Base-by-base conservation (phyloP, 768 basidiomycete species). In the Lyophyllum shimeji region DNA sequence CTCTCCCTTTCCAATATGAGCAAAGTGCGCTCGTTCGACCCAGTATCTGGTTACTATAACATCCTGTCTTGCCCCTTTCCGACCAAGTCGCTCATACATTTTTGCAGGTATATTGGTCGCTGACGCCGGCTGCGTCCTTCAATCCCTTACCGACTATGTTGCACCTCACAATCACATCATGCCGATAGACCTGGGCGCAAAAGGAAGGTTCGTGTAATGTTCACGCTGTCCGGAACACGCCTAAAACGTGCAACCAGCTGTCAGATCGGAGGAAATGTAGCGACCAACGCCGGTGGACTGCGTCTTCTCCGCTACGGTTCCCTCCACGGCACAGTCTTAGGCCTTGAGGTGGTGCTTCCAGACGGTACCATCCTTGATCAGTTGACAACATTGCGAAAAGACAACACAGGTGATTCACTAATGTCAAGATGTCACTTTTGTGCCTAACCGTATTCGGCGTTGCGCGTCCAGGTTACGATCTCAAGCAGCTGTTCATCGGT, bases 401-500 rank as follows among this genome's bases (percentile, higher is more conserved):
- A 98, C 71, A 98, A 98, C 68, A 98, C 97, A 2, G 95, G 95
- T 91, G 4, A 40, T 33, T n/a, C n/a, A n/a, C 13, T 57, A 27
- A 3, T 46, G 7, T 44, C 20, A 12, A 25, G 13, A 20, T 48
- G 12, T 15, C 18, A 15, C 45, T 52, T 52, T 25, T 20, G 46
- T 20, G 47, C 17, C 27, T 57, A 42, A 46, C 44, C 46, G 1
- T 7, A 44, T 39, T 46, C 53, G 55, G 24, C 37, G 12, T 21
- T 49, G 27, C 46, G 15, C n/a, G 21, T 37, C n/a, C 63, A 94
- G 96, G 97, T 12, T 98, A 97, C 68, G 97, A 99, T 70, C 79
- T 99, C 45, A 98, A 99, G 71, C 97, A 99, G 66, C 82, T 99
- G 17, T 99, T 98, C 74, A 97, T 99, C 62, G 97, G 97, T 12